These are phyloP conservation scores for Podospora appendiculata DNA, from an alignment of 495 filamentous ascomycete species.

Conservation along the genomic window DNA sequence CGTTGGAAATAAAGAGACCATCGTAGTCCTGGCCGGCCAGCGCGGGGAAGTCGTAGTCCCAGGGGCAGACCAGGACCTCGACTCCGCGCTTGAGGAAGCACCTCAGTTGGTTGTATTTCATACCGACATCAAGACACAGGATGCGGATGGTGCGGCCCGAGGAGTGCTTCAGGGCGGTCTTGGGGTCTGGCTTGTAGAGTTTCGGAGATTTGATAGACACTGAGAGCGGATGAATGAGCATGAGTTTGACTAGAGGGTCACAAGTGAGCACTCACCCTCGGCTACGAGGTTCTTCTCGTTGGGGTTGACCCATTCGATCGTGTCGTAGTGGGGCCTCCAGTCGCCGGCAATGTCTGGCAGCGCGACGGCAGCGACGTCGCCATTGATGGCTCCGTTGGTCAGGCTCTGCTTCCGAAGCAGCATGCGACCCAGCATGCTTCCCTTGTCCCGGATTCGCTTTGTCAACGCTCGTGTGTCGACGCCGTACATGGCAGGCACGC, in stretches of 20 bases:
- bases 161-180: constrained; percentile 64
- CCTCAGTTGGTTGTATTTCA: constrained; percentile 95
- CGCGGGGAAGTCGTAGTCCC: constrained; percentile 82
- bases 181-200: constrained; percentile 64
- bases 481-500: constrained; percentile 91
- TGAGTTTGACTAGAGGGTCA: constrained; percentile 2
- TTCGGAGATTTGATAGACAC: constrained; percentile 80
- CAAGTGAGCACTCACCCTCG: constrained; percentile 64
- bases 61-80: constrained; percentile 89
- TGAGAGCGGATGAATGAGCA: constrained; percentile 35
- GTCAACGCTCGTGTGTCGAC: constrained; percentile 92
- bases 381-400: constrained; percentile 39
- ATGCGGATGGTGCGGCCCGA: constrained; percentile 80
- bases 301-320: constrained; percentile 81
- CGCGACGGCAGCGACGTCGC: constrained; percentile 30
- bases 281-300: constrained; percentile 86
- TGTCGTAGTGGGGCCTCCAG: constrained; percentile 65
- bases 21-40: constrained; percentile 77
- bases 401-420: constrained; percentile 57
- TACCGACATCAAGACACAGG: constrained; percentile 87
- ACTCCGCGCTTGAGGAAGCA: constrained; percentile 88
- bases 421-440: constrained; percentile 93
- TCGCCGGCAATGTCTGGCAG: constrained; percentile 26
- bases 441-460: constrained; percentile 85
- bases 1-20: constrained; percentile 95